Evolutionary conservation across 2,329 filamentous ascomycete species (phyloP), one percentile per base, ranked within the genome.

Genomic region (Didymosphaeria variabile): DNA sequence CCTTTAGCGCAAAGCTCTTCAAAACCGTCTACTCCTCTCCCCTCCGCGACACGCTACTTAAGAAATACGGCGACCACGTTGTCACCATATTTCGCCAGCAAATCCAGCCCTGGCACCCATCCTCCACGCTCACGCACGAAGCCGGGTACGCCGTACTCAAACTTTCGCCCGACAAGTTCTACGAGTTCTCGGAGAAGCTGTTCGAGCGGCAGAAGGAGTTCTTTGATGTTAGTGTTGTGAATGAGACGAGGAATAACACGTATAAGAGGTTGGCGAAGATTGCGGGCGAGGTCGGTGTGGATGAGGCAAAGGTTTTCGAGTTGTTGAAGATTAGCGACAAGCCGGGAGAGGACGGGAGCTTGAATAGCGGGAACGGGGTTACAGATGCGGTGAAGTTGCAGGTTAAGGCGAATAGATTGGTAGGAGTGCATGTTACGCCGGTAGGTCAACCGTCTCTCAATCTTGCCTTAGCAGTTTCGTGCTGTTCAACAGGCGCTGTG

Each of bases 31-130:
- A 90, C 79, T 82, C 79, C 26, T 61, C 68, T 59, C 79, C 83
- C 32, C 86, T 97, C 60, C 82, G 87, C 61, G 90, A 91, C 0
- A 77, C 87, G 51, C 84, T 97, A 68, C 75, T 87, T 51, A 83
- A 94, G 67, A 83, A 85, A 63, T 88, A 91, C 65, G 70, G 81
- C 26, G 84, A 82, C 61, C 85, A 84, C 63, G 81, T 97, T 2
- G 85, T 91, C 70, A 84, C 97, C 69, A 87, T 98, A 72, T 92
- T 97, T 84, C 90, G 94, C 53, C 94, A 94, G 77, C 93, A 97
- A 77, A 88, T 97, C 72, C 93, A 97, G 82, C 93, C 93, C 15
- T 97, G 94, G 94, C 94, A 98, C 80, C 94, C 94, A 1, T 93
- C 91, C 21, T 93, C 76, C 0, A 84, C 81, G 0, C 78, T 84